Base-by-base conservation (phyloP, 2,329 filamentous ascomycete species). In the Reticulascus tulasneorum region DNA sequence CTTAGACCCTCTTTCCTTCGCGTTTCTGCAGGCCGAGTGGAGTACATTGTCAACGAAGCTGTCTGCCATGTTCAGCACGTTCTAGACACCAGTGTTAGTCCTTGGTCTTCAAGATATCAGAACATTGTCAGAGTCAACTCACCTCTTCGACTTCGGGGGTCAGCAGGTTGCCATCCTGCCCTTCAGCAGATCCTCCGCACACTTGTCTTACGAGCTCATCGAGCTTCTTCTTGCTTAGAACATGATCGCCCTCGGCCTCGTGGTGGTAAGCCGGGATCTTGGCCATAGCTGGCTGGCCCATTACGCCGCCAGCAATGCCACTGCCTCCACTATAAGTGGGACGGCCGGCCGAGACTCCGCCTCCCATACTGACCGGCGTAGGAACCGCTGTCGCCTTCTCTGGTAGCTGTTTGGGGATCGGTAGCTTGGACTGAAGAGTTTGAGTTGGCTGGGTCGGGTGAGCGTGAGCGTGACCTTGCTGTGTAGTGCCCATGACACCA, bases 131-230 rank as follows among this genome's bases (percentile, higher is more conserved):
- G n/a, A n/a, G n/a, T n/a, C 12, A 17, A 52, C 73, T 60, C 73
- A 94, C 90, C 74, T 97, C 91, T 76, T 98, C 93, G 32, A 95
- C 91, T 50, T 97, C 93, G 1, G 93, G 87, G 19, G 87, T 87
- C 47, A 97, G 67, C 23, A 82, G 77, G 55, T 91, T 87, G 42
- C 80, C 81, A 46, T 86, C 84, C 30, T 79, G 75, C n/a, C 77
- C 71, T 44, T 86, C 83, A 1, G 79, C 76, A 18, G 79, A 82
- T 9, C 84, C 84, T 35, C 90, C 90, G 23, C 88, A 94, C 40
- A 97, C 89, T 62, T 97, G 91, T 33, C 90, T 80, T 8, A 97
- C 90, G 23, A 98, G 74, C 58, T 96, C 91, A 54, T 98, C 90
- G 25, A 98, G 74, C 66, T 95, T 97, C 67, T 94, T 94, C 77